phyloP scores from a whole-genome alignment of 257 asterid genomes.

The Prunella vulgaris region DNA sequence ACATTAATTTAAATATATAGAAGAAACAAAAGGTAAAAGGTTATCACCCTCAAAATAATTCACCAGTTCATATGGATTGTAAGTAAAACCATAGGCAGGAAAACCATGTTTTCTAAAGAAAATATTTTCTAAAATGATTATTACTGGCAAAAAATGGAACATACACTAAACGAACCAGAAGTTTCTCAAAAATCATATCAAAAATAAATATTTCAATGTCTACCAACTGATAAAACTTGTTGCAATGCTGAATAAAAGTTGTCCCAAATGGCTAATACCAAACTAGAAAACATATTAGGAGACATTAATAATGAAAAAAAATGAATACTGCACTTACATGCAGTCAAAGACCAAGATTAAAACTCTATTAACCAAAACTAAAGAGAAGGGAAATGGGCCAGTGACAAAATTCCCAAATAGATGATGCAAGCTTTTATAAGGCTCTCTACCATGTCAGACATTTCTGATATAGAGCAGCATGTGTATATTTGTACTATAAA shows the following conservation, averaged over 20 bases:
- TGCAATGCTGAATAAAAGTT: neutral
- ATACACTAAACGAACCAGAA: conserved; percentile 14
- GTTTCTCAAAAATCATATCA: neutral
- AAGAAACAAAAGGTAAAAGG: neutral
- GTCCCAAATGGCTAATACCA: neutral
- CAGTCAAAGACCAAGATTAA: neutral
- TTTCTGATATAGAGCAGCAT: neutral
- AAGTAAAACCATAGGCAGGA: neutral
- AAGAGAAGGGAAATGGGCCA: neutral
- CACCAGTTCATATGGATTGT: neutral
- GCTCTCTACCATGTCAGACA: neutral
- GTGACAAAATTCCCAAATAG: neutral
- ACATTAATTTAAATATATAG: neutral
- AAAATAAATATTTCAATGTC: neutral
- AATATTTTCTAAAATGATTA: neutral
- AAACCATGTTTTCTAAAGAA: conserved; percentile 6
- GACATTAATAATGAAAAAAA: neutral
- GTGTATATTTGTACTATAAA: neutral
- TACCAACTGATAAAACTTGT: neutral
- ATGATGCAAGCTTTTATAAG: neutral
- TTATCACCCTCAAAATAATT: conserved; percentile 4
- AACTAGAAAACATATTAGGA: neutral
- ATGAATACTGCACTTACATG: neutral
- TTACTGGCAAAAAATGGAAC: neutral
- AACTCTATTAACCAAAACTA: neutral